Evolutionary conservation across 371 early-diverging fungal genomes (phyloP).

Genomic region (Saksenaea vasiformis): DNA sequence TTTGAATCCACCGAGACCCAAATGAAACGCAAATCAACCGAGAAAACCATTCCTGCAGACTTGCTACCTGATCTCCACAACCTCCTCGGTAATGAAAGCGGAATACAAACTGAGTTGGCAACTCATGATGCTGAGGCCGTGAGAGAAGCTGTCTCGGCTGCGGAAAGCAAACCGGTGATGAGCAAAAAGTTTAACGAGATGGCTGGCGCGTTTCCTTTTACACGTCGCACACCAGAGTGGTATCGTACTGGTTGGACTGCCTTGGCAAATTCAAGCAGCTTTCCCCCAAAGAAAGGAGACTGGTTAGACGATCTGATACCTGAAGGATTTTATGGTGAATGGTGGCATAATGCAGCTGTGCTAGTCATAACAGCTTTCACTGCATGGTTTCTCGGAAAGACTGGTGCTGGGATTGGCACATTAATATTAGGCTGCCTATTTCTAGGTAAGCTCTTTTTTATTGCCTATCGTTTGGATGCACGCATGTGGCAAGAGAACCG

Average conservation of each 20-base stretch:
- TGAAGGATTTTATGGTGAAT: constrained; percentile 23
- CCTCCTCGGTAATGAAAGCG: constrained; percentile 14
- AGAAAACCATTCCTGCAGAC: constrained; percentile 17
- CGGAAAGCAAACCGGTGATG: constrained; percentile 35
- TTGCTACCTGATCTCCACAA: constrained; percentile 30
- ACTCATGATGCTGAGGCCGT: constrained; percentile 32
- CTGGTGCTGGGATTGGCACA: constrained; percentile 46
- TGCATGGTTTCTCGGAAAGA: constrained; percentile 32
- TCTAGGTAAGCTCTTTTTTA: constrained; percentile 37
- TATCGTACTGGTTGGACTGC: constrained; percentile 46
- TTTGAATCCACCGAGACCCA: neutral
- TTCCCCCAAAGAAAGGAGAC: neutral
- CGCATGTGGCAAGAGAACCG: neutral
- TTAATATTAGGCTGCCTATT: constrained; percentile 43
- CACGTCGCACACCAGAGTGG: constrained; percentile 34
- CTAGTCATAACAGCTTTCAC: constrained; percentile 35
- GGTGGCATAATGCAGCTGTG: constrained; percentile 37
- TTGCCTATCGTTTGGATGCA: neutral
- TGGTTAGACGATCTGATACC: neutral
- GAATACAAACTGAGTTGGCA: constrained; percentile 37
- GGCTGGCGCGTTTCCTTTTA: neutral
- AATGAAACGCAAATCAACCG: constrained; percentile 9
- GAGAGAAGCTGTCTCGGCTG: constrained; percentile 27
- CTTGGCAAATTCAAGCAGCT: neutral
- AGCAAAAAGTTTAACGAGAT: constrained; percentile 10